Percentiles rank a stretch among this genome's conserved stretches.
Evolutionary conservation across 2,329 filamentous ascomycete genomes (phyloP).

Genomic region (Hysterium pulicare): DNA sequence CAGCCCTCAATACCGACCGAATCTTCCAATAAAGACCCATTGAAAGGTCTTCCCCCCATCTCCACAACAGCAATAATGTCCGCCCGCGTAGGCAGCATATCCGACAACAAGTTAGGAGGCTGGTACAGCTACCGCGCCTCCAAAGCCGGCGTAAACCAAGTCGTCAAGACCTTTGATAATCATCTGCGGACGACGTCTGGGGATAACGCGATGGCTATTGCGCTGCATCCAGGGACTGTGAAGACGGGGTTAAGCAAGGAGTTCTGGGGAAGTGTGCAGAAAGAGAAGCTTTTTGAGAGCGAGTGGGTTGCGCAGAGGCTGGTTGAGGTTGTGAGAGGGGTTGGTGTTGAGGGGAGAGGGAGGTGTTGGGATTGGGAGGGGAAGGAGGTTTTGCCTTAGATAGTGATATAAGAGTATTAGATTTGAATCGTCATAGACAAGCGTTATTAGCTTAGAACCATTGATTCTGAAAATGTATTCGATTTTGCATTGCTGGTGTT

Average conservation of each 20-base stretch:
- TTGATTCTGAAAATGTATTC: no score
- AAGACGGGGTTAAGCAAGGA: slow-evolving; percentile 68
- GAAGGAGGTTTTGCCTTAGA: slow-evolving; percentile 37
- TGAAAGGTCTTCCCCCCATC: slow-evolving; percentile 42
- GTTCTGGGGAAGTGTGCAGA: slow-evolving; percentile 65
- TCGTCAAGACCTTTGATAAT: slow-evolving; percentile 70
- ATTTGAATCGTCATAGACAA: no score
- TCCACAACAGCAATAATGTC: slow-evolving; percentile 73
- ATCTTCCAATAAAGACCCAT: slow-evolving; percentile 10
- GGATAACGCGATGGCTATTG: slow-evolving; percentile 63
- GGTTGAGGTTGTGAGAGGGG: slow-evolving; percentile 61
- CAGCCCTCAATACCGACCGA: not conserved
- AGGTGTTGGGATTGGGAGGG: slow-evolving; percentile 41
- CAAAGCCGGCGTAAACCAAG: slow-evolving; percentile 70
- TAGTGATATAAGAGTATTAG: no score
- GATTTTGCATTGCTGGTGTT: no score
- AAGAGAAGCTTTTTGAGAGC: slow-evolving; percentile 62
- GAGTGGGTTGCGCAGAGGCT: slow-evolving; percentile 65
- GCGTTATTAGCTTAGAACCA: no score
- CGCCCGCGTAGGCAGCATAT: slow-evolving; percentile 71
- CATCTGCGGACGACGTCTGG: slow-evolving; percentile 57
- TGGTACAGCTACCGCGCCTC: slow-evolving; percentile 80
- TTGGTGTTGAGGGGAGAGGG: slow-evolving; percentile 51
- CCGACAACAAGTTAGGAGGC: slow-evolving; percentile 69
- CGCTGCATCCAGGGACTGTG: slow-evolving; percentile 78